Base-by-base conservation (phyloP, 1,139 yeast species). In the Suhomyces choctaworum region DNA sequence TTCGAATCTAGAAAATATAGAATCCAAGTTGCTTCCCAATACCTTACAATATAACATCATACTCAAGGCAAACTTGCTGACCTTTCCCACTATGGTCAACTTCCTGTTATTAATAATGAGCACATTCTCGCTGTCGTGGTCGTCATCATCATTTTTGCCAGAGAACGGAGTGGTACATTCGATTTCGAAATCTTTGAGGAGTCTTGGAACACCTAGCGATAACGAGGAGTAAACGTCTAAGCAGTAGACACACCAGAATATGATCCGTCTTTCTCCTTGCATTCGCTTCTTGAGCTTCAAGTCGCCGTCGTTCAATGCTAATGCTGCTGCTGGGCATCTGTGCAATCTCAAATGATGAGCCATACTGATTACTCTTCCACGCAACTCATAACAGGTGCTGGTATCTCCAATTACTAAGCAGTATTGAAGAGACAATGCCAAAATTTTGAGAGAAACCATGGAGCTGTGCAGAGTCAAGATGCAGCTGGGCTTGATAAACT, bases 261-360 rank as follows among this genome's bases (percentile, higher is more conserved):
- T 61, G 31, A 87, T 73, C 52, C 95, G 76, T 42, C 96, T 70
- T 52, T 85, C 87, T 44, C 89, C 90, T 59, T 84, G 94, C 65
- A 83, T 89, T 35, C 59, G 62, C 38, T 64, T 67, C 40, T 60
- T 63, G 21, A 78, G 62, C 34, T 75, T 75, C 7, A 78, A 75
- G 5, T 82, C 80, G 6, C 41, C 46, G 1, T 64, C 60, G 36
- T 60, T 56, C 15, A 66, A 52, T 0, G 73, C 74, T 34, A 83
- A 61, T 5, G 88, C 90, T 0, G 94, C 90, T 10, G 90, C 84
- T 10, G 95, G 96, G 60, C 95, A 84, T 46, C 95, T 73, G 54
- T 88, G 95, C 34, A 89, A 67, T 48, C 96, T 77, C 36, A 89
- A 64, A 48, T 89, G 94, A 51, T 86, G 95, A 2, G 92, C 83